A percentile compares a stretch with the other conserved stretches of the same genome.
Evolutionary conservation across 176 grass and related monocot genomes (phyloP).

Genomic region (Avena eriantha): DNA sequence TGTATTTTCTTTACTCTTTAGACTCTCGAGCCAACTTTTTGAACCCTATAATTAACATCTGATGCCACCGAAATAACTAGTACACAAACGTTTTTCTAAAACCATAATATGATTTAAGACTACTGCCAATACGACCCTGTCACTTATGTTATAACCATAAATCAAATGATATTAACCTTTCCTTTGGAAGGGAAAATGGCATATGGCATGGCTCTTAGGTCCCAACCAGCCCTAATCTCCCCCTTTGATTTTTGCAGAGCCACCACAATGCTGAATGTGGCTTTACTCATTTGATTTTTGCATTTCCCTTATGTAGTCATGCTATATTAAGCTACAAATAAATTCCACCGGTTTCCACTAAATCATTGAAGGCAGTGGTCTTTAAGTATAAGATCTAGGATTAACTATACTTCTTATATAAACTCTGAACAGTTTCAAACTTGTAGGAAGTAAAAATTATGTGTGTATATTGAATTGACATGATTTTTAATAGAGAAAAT

Average conservation of each 20-base stretch:
- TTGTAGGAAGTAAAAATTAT: not conserved
- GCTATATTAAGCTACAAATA: constrained; percentile 33
- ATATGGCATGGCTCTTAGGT: not conserved
- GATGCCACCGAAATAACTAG: not conserved
- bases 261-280: not conserved
- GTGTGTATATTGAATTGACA: constrained; percentile 11
- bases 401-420: constrained; percentile 17
- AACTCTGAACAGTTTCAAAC: constrained; percentile 22
- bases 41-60: constrained; percentile 19
- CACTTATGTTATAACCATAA: not conserved
- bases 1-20: constrained; percentile 29
- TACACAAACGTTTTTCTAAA: not conserved
- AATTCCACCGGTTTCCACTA: constrained; percentile 6
- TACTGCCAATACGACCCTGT: not conserved
- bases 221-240: not conserved
- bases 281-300: constrained; percentile 27
- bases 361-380: not conserved
- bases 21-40: constrained; percentile 22
- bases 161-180: not conserved
- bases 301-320: not conserved
- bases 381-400: constrained; percentile 19
- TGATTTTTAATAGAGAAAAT: constrained; percentile 32
- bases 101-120: not conserved
- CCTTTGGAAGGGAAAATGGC: not conserved
- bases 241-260: not conserved